Base-by-base conservation (phyloP, 306 rosid species). In the Cucurbita argyrosperma region DNA sequence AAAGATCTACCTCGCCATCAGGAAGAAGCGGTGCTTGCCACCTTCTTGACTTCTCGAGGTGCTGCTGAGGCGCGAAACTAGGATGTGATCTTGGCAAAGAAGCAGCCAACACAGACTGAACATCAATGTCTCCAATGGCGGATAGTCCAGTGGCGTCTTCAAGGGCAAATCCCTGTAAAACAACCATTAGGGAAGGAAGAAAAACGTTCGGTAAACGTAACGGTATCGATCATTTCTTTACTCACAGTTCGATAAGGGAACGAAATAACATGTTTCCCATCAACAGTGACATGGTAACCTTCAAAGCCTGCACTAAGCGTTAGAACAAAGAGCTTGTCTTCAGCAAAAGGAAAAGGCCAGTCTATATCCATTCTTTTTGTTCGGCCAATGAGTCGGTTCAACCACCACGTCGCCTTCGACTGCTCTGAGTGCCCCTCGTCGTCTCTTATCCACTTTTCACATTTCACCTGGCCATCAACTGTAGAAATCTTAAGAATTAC, bases 241-340 rank as follows among this genome's bases (percentile, higher is more conserved):
- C 98, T 88, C 90, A 94, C 99, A 5, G 85, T 83, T 75, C 92
- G 96, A 84, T 94, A 94, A 73, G 99, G 99, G 76, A 94, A 94
- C 51, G 99, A 94, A 76, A 80, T 71, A 61, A 84, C 82, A 74
- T 94, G 97, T 84, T 96, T 88, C 84, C 99, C 99, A 74, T 91
- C 99, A 71, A 94, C 87, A 80, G 85, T 88, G 78, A 94, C 18
- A 82, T 89, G 99, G 81, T 94, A 94, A 19, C 99, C 99, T 82
- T 91, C 99, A 83, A 94, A 83, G 3, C 99, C 97, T 64, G 99
- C 97, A 74, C 87, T 91, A 65, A 94, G 82, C 35, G 99, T 94
- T 12, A 94, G 87, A 79, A 94, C 97, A 81, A 94, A 94, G 46
- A 91, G 88, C 77, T 85, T 94, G 78, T 81, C 76, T 83, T 85